Conservation (phyloP, 345 rosid species). For the Citrus sp. region DNA sequence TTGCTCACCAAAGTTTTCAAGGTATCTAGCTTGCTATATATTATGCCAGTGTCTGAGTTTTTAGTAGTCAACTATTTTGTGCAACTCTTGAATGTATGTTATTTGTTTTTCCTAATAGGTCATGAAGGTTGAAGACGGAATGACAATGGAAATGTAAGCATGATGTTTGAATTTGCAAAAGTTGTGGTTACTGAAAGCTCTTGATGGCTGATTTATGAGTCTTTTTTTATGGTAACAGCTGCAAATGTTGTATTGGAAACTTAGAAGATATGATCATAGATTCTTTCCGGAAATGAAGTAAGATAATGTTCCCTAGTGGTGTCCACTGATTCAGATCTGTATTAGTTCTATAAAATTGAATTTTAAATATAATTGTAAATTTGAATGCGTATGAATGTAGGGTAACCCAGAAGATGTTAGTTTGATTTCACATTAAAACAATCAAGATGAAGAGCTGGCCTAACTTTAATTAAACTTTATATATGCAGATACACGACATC, state of each 20-base stretch:
- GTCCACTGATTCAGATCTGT: neutral
- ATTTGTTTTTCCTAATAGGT: conserved; percentile 38
- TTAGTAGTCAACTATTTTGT: neutral
- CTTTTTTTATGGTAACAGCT: neutral
- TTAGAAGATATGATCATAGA: neutral
- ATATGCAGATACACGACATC: conserved; percentile 69
- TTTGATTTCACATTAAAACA: neutral
- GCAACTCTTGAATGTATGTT: conserved; percentile 1
- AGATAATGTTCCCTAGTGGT: neutral
- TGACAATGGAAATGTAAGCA: conserved; percentile 92
- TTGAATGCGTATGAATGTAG: neutral
- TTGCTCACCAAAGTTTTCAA: conserved; percentile 74
- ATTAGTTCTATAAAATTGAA: neutral
- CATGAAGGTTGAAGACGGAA: conserved; percentile 89
- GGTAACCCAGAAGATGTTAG: neutral
- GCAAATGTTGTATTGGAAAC: neutral
- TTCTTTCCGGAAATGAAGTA: neutral
- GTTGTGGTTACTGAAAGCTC: neutral
- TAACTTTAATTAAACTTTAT: conserved; percentile 18
- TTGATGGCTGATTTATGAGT: neutral
- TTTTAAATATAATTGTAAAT: neutral
- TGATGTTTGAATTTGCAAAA: neutral
- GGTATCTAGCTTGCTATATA: conserved; percentile 37
- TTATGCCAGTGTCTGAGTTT: conserved; percentile 2
- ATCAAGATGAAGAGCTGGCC: neutral